Evolutionary conservation across 2,329 filamentous ascomycete species (phyloP).

Genomic region (Colletotrichum abscissum): DNA sequence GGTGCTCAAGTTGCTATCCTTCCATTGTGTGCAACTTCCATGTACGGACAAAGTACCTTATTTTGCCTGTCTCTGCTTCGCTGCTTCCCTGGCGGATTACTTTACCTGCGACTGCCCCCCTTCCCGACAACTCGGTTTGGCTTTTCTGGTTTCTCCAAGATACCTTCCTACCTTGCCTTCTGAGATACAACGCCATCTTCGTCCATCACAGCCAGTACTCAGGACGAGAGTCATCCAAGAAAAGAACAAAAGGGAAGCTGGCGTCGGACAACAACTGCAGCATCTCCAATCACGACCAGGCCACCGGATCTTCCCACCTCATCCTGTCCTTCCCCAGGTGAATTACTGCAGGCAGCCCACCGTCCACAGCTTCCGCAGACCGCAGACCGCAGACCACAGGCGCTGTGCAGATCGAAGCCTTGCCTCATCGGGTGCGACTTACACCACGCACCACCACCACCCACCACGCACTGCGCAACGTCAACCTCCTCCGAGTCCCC

Average conservation of each 20-base stretch:
- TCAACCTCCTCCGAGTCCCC: background rate
- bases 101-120: constrained; percentile 7
- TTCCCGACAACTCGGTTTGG: background rate
- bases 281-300: background rate
- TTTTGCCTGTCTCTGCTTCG: background rate
- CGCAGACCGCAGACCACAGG: background rate
- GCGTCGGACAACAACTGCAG: background rate
- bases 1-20: too few relatives aligned
- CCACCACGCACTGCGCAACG: background rate
- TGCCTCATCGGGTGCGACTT: constrained; percentile 17
- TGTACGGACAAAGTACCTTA: background rate
- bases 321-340: background rate
- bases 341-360: background rate
- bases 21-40: too few relatives aligned
- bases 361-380: background rate
- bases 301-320: background rate
- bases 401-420: constrained; percentile 4
- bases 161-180: background rate
- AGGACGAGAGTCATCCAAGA: background rate
- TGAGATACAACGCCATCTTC: background rate
- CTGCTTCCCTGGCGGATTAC: background rate
- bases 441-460: background rate
- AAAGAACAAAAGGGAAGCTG: background rate
- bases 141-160: background rate
- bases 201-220: background rate